Evolutionary conservation across 805 yeast species (phyloP).

Genomic region (Wilhelminamyces savonicus): DNA sequence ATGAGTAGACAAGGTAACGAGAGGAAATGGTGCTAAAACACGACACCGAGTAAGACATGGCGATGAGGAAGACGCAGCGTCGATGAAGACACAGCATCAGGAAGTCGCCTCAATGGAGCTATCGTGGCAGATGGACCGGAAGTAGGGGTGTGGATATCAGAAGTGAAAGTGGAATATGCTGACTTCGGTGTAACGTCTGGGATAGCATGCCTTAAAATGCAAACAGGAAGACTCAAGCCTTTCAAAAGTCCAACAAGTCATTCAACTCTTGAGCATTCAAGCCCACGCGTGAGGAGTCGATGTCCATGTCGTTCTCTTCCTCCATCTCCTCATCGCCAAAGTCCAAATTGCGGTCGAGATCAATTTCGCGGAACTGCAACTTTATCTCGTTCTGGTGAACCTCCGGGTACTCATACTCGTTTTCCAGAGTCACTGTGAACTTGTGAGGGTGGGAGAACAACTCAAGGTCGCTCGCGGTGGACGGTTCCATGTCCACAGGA

Average conservation of each 20-base stretch:
- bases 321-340: slow-evolving; percentile 3
- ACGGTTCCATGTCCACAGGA: slow-evolving; percentile 31
- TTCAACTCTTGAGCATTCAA: slow-evolving; percentile 27
- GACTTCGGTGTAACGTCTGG: no score
- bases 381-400: no score
- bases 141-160: no score
- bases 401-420: slow-evolving; percentile 8
- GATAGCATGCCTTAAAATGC: background rate
- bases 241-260: slow-evolving; percentile 27
- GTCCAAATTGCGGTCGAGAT: background rate
- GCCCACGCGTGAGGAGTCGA: slow-evolving; percentile 13
- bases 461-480: no score
- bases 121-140: no score
- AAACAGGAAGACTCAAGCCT: background rate
- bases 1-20: no score
- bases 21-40: no score
- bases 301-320: background rate
- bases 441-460: slow-evolving; percentile 19
- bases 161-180: no score
- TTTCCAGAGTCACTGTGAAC: slow-evolving; percentile 14
- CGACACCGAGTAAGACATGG: no score
- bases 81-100: no score
- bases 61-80: no score
- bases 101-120: no score
- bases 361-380: slow-evolving; percentile 1